Evolutionary conservation across 345 rosid species (phyloP), one percentile per base, ranked within the genome.

Genomic region (Stellera chamaejasme): DNA sequence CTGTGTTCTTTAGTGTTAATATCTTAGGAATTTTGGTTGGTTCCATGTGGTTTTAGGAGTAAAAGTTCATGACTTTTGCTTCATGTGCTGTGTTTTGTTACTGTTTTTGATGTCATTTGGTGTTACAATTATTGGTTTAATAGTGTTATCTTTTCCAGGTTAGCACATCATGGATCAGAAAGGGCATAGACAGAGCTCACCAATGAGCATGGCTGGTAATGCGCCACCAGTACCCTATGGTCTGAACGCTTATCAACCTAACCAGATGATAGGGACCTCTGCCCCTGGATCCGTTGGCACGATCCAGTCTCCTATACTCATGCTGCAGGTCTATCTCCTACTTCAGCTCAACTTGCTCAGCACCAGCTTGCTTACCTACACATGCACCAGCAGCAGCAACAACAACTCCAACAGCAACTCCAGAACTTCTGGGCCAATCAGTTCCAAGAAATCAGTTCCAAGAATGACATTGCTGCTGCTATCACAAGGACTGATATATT

Each of bases 381-480:
- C 58, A 86, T 84, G 73, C 87, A 85, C 56, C 95, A 88, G 49
- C 96, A 88, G 57, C 98, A 91, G 69, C 96, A 91, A 16, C 98
- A 88, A 65, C 95, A 88, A 60, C 79, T 88, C 25, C 90, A 82
- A 57, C 90, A 92, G 55, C 97, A 88, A 64, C 94, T 88, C 48
- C 98, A 82, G 63, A 54, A 75, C 25, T 92, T 92, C 51, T 92
- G 98, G 98, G 72, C 77, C 43, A 84, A 67, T 26, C 98, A 92
- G 59, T 81, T 73, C 69, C 88, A 86, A 61, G 97, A 92, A 54
- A 83, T 92, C 97, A 92, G 75, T n/a, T n/a, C n/a, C n/a, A 92
- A 88, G 84, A 92, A 88, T 11, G 98, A 92, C 68, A 88, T 92
- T 32, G 98, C 95, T 0, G 95, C 98, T 7, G 96, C 97, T 14